Conservation (phyloP, 2,329 filamentous ascomycete species). For the Hymenoscyphus linearis region DNA sequence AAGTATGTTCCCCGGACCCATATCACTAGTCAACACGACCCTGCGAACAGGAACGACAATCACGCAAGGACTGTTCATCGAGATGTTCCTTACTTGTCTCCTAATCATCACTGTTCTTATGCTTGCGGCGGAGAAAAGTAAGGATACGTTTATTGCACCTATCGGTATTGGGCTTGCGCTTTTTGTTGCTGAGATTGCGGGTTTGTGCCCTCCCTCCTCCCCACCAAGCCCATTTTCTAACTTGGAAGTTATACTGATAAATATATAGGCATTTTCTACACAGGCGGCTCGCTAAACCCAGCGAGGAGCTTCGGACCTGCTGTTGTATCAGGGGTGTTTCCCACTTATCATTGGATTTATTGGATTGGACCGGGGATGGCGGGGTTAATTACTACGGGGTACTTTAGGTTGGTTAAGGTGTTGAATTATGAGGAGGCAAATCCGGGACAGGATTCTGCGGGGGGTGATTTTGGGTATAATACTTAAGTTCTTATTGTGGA, state of each 20-base stretch:
- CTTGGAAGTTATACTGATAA: too few species aligned
- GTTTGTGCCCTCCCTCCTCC: slow-evolving; percentile 8
- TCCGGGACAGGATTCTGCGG: slow-evolving; percentile 41
- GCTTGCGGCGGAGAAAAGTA: slow-evolving; percentile 66
- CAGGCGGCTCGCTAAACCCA: slow-evolving; percentile 43
- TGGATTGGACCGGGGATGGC: slow-evolving; percentile 46
- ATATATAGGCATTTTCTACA: slow-evolving; percentile 38
- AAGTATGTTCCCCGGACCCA: slow-evolving; percentile 38
- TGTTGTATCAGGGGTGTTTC: slow-evolving; percentile 38
- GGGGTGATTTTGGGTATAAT: background rate
- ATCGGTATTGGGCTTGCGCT: slow-evolving; percentile 67
- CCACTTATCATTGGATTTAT: slow-evolving; percentile 43
- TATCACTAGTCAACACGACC: slow-evolving; percentile 36
- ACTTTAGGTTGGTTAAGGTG: slow-evolving; percentile 44
- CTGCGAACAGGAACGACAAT: slow-evolving; percentile 35
- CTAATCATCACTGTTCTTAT: slow-evolving; percentile 44
- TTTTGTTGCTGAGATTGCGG: slow-evolving; percentile 45
- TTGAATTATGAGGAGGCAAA: slow-evolving; percentile 48
- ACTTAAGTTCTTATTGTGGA: too few species aligned
- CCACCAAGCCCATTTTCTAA: too few species aligned
- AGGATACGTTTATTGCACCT: slow-evolving; percentile 65
- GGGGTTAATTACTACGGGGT: slow-evolving; percentile 39
- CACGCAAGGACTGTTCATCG: slow-evolving; percentile 42
- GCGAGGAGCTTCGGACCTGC: slow-evolving; percentile 41
- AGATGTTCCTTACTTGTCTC: slow-evolving; percentile 41